Evolutionary conservation across 768 basidiomycete species (phyloP), one percentile per base, ranked within the genome.

Genomic region (Rhodotorula kratochvilovae): DNA sequence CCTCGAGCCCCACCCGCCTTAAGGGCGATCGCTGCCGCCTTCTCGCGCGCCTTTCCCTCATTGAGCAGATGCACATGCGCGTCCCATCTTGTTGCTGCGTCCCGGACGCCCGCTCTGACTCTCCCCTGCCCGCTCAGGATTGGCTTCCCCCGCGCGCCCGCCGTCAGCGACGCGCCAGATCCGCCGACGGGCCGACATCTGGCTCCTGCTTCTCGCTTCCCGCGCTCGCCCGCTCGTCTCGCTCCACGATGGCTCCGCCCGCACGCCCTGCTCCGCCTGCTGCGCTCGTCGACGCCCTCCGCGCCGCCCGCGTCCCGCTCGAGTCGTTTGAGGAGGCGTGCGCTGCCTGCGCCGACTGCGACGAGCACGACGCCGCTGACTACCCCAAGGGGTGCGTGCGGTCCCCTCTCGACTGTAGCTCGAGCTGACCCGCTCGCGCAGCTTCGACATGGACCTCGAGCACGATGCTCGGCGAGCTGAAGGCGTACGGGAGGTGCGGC

Each of bases 391-490:
- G 63, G 69, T 39, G 71, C 74, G 53, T 1, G 72, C 67, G 1
- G 67, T 23, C 79, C 79, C 29, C 45, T 46, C 50, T 77, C 79
- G 29, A 1, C 17, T 69, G 29, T 76, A 76, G 15, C 68, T 53
- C 27, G 29, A 12, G n/a, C 25, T 10, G 70, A 72, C 70, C 74
- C 71, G 71, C 57, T n/a, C 43, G 63, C 89, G 86, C 89, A 63
- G 87, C 90, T 88, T 96, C 77, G 85, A 87, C 50, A 82, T 90
- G 45, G 94, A 98, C 82, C 86, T 85, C 82, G 87, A 85, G 86
- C 5, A 85, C 89, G 58, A 86, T 98, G 86, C 81, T 93, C n/a
- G 94, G 93, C 16, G 86, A 87, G 42, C 85, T 92, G 36, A 89
- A 89, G 79, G 88, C 91, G 5, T 92, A 91, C 80, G 86, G 85